phyloP scores from a whole-genome alignment of 1,284 basidiomycete genomes.

The Pseudozyma sp. region DNA sequence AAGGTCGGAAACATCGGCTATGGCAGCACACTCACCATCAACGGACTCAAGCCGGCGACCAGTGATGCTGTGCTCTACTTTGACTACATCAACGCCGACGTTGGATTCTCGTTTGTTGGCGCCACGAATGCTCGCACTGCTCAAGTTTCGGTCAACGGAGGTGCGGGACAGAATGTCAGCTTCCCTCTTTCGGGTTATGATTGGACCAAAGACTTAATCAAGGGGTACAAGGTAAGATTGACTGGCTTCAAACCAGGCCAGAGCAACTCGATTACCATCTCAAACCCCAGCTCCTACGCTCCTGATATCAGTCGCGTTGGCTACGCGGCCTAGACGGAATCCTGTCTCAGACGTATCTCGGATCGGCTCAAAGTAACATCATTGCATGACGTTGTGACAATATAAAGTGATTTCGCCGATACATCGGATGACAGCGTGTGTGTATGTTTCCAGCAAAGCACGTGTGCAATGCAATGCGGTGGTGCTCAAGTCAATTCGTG shows the following conservation, averaged over 20 bases:
- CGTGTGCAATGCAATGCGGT: too few relatives aligned
- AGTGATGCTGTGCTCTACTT: conserved; percentile 37
- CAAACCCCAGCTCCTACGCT: conserved; percentile 24
- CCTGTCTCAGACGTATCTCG: background rate
- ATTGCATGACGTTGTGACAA: background rate
- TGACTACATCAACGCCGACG: conserved; percentile 54
- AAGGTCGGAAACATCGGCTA: conserved; percentile 41
- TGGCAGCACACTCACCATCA: conserved; percentile 32
- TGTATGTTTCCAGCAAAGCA: too few relatives aligned
- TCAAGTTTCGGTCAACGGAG: conserved; percentile 46
- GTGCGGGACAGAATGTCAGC: conserved; percentile 29
- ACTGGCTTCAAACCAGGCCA: conserved; percentile 33
- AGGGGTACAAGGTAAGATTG: conserved; percentile 44
- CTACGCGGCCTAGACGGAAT: conserved; percentile 5
- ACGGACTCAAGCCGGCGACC: conserved; percentile 19
- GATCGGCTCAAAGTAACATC: background rate
- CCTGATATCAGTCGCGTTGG: conserved; percentile 52
- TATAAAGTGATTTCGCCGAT: too few relatives aligned
- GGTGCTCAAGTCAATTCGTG: too few relatives aligned
- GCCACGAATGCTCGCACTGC: conserved; percentile 34
- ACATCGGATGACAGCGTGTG: too few relatives aligned
- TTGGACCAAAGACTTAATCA: conserved; percentile 38
- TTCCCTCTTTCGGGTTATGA: conserved; percentile 51
- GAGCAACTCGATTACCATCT: conserved; percentile 39
- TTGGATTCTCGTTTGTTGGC: conserved; percentile 31